Base-by-base conservation (phyloP, 139 green algal genomes). In the Chlorella sp. region DNA sequence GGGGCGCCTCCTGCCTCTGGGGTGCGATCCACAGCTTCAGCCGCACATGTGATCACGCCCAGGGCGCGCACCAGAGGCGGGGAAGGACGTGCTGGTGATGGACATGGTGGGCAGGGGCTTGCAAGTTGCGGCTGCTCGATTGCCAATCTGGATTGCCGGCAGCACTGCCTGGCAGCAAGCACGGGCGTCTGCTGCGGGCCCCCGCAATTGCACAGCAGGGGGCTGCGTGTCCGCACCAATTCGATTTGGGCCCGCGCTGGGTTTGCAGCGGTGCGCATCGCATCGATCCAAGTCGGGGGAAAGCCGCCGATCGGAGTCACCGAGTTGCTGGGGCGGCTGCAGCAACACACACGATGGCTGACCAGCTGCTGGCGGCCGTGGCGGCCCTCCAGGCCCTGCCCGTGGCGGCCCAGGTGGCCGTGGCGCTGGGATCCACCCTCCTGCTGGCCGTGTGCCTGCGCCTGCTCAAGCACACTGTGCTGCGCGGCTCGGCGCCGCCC, bases 401-500 rank as follows among this genome's bases (percentile, higher is more conserved):
- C 7, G 69, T 87, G 30, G 9, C 67, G 32, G 22, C 40, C 26
- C 51, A 65, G 30, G 70, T 91, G 20, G 74, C 85, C 11, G 44
- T 28, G 8, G 73, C 41, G 13, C 64, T 38, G 19, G 56, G 69
- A 38, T 43, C 68, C 17, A 40, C 92, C 36, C 9, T 93, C 32
- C 26, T 92, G n/a, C 67, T 83, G 0, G 51, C 90, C 16, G n/a
- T 93, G 36, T 80, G 90, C 9, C 46, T 92, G 32, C 82, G 88
- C 54, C 26, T 91, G 1, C 51, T 89, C 36, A 51, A 28, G 5
- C 92, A 93, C n/a, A 68, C 43, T 19, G 77, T 91, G 24, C 86
- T 58, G 6, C 51, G 51, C 13, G 80, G 80, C 48, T 90, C 77
- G 67, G 58, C 76, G 28, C 97, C 97, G 1, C 97, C 97, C 0